Conservation (phyloP, 306 rosid genomes). For the Vigna hirtella region DNA sequence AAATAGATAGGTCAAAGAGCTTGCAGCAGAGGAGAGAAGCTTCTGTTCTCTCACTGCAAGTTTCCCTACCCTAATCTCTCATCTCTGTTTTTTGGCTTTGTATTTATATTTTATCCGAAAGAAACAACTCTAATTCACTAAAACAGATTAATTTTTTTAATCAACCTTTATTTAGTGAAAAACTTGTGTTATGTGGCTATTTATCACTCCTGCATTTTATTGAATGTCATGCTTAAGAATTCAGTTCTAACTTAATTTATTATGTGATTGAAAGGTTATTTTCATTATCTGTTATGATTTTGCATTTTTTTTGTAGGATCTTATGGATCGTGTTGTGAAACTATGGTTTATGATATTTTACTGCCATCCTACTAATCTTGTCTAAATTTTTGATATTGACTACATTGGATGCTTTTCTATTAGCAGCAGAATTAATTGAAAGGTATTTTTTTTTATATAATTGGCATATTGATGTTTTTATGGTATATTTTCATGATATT, state of each 20-base stretch:
- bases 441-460: conserved; percentile 21
- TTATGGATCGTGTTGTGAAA: not conserved
- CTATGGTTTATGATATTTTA: conserved; percentile 16
- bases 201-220: not conserved
- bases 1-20: no score
- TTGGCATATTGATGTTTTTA: conserved; percentile 27
- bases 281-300: not conserved
- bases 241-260: not conserved
- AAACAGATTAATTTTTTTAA: not conserved
- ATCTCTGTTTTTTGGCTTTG: not conserved
- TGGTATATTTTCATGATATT: conserved; percentile 36
- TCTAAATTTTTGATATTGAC: not conserved
- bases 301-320: not conserved
- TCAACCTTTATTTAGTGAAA: not conserved
- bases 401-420: conserved; percentile 8
- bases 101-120: not conserved
- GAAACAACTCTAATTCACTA: not conserved
- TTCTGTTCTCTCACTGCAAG: not conserved
- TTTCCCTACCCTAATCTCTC: not conserved
- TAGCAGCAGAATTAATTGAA: conserved; percentile 12
- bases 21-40: no score
- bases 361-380: not conserved
- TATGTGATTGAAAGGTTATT: not conserved
- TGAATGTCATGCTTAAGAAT: not conserved
- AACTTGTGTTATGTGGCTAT: not conserved